phyloP scores from a whole-genome alignment of 495 filamentous ascomycete genomes.

The Tuber magnatum region DNA sequence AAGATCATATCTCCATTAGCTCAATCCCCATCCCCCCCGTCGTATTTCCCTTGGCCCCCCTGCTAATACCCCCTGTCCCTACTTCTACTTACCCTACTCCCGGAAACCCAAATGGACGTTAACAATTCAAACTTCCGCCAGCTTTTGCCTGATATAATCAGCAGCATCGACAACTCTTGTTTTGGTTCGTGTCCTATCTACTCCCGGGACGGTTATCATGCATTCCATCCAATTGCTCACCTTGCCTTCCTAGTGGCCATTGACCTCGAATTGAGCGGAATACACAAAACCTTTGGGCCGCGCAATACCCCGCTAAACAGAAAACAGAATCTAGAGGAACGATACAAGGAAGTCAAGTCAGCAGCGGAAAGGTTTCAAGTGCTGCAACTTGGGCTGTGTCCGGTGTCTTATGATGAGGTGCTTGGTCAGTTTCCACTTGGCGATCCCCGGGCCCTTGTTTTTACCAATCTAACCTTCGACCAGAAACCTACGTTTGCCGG shows the following conservation, averaged over 20 bases:
- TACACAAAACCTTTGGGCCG: constrained; percentile 43
- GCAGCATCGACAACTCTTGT: constrained; percentile 52
- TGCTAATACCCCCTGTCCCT: neutral
- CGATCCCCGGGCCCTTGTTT: constrained; percentile 7
- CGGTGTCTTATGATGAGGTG: constrained; percentile 11
- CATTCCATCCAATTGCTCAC: neutral
- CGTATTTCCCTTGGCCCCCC: neutral
- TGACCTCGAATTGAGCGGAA: constrained; percentile 73
- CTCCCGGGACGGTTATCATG: neutral
- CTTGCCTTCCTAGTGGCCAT: constrained; percentile 48
- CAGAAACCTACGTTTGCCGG: constrained; percentile 53
- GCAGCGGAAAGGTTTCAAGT: constrained; percentile 66
- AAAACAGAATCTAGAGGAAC: constrained; percentile 51
- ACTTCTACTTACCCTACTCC: neutral
- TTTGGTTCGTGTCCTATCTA: constrained; percentile 46
- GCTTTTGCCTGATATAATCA: constrained; percentile 54
- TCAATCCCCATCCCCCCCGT: neutral
- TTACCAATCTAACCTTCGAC: neutral
- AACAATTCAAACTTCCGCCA: constrained; percentile 49
- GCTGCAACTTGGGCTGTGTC: constrained; percentile 62
- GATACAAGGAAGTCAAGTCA: constrained; percentile 58
- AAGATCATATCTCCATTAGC: too few relatives aligned
- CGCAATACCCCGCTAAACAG: constrained; percentile 32
- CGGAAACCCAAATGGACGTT: constrained; percentile 57
- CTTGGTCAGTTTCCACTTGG: constrained; percentile 9